phyloP scores from a whole-genome alignment of 306 rosid species.

The Citrullus colocynthis region DNA sequence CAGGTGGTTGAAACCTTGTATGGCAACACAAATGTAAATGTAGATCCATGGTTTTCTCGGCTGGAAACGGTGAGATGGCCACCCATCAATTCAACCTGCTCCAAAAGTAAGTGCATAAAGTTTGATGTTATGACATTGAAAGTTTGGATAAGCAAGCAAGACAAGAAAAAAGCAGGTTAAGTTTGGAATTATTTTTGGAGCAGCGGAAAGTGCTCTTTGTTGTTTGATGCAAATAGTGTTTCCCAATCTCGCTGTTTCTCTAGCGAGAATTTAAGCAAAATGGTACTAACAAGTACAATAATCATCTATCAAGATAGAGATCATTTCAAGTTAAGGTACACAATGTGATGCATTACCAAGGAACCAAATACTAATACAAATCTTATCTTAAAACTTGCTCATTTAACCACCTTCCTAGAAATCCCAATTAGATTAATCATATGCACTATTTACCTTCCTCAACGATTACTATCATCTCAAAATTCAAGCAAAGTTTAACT shows the following conservation, averaged over 20 bases:
- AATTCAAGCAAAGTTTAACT: not conserved
- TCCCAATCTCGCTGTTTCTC: not conserved
- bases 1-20: slow-evolving; percentile 56
- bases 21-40: slow-evolving; percentile 79
- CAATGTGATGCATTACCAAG: not conserved
- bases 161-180: no score
- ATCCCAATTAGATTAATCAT: not conserved
- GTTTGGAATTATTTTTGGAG: not conserved
- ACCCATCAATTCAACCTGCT: slow-evolving; percentile 93
- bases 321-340: not conserved
- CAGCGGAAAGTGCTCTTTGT: not conserved
- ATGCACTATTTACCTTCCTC: not conserved
- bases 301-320: not conserved
- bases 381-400: no score
- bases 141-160: not conserved
- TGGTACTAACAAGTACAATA: not conserved
- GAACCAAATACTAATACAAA: not conserved
- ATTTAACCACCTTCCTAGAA: no score
- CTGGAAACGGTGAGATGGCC: slow-evolving; percentile 82
- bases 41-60: slow-evolving; percentile 65
- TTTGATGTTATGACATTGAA: not conserved
- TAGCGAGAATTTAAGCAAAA: not conserved
- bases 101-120: slow-evolving; percentile 10
- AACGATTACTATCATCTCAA: not conserved
- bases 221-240: not conserved